Evolutionary conservation across 2,329 filamentous ascomycete genomes (phyloP).

Genomic region (Aspergillus neotritici): DNA sequence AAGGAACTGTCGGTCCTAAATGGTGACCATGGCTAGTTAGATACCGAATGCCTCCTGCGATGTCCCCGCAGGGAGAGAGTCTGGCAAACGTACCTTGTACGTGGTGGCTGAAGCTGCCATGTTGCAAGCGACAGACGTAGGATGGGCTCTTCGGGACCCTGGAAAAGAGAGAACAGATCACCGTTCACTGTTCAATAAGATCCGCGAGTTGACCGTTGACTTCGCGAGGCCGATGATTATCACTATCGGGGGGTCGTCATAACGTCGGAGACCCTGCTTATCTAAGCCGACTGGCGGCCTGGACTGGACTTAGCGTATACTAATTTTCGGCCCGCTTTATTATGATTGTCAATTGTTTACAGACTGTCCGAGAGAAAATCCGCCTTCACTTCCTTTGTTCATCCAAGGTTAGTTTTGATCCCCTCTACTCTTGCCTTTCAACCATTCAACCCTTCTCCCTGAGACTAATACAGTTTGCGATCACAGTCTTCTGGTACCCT

Average conservation of each 20-base stretch:
- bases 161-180: too few relatives aligned
- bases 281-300: constrained; percentile 12
- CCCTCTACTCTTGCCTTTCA: neutral
- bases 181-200: too few relatives aligned
- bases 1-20: constrained; percentile 82
- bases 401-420: neutral
- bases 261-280: constrained; percentile 16
- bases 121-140: constrained; percentile 9
- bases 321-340: neutral
- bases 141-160: too few relatives aligned
- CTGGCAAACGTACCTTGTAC: constrained; percentile 47
- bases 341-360: neutral
- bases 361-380: too few relatives aligned
- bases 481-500: constrained; percentile 6
- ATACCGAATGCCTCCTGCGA: neutral
- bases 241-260: constrained; percentile 9
- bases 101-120: constrained; percentile 57
- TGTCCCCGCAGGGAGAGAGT: constrained; percentile 4
- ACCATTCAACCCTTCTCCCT: neutral
- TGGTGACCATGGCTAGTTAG: constrained; percentile 29
- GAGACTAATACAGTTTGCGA: neutral
- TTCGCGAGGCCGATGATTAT: constrained; percentile 7
- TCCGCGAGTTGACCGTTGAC: too few relatives aligned
- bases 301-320: neutral
- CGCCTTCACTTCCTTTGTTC: too few relatives aligned